Conservation (phyloP, 768 basidiomycete genomes). For the Dioszegia hungarica region DNA sequence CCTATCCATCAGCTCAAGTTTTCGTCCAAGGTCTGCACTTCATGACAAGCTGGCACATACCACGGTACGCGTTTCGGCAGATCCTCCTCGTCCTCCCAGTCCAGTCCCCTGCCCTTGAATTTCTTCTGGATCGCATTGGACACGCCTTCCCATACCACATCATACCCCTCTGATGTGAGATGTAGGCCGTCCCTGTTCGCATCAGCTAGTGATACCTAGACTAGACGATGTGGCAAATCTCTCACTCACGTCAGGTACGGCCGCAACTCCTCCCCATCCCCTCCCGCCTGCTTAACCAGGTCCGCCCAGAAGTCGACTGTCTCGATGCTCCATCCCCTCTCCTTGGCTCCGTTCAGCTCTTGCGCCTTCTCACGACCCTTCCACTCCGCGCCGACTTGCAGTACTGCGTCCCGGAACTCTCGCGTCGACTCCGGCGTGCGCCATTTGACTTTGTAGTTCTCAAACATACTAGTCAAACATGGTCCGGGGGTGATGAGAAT, state of each 20-base stretch:
- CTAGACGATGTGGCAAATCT: too few relatives aligned
- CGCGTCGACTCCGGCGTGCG: not conserved
- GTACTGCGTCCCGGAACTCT: slow-evolving; percentile 3
- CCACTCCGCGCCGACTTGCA: slow-evolving; percentile 2
- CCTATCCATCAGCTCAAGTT: not conserved
- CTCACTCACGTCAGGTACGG: slow-evolving; percentile 3
- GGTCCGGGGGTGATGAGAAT: slow-evolving; percentile 16
- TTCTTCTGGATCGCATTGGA: slow-evolving; percentile 7
- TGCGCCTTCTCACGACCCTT: slow-evolving; percentile 6
- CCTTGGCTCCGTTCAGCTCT: not conserved
- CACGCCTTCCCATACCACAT: slow-evolving; percentile 6
- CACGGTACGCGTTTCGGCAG: slow-evolving; percentile 22
- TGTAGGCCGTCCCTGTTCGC: slow-evolving; percentile 16
- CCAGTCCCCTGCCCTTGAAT: slow-evolving; percentile 23
- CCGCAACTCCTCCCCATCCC: slow-evolving; percentile 1
- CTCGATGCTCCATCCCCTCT: slow-evolving; percentile 2
- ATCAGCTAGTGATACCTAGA: not conserved
- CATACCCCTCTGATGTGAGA: slow-evolving; percentile 8
- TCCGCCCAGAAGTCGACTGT: slow-evolving; percentile 10
- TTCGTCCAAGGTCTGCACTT: not conserved
- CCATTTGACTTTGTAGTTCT: not conserved
- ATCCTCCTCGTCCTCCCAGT: slow-evolving; percentile 20
- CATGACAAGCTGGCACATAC: slow-evolving; percentile 11
- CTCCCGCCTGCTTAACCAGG: slow-evolving; percentile 5
- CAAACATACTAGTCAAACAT: not conserved